Evolutionary conservation across 768 basidiomycete species (phyloP), one percentile per base, ranked within the genome.

Genomic region (Macrolepiota fuliginosa): DNA sequence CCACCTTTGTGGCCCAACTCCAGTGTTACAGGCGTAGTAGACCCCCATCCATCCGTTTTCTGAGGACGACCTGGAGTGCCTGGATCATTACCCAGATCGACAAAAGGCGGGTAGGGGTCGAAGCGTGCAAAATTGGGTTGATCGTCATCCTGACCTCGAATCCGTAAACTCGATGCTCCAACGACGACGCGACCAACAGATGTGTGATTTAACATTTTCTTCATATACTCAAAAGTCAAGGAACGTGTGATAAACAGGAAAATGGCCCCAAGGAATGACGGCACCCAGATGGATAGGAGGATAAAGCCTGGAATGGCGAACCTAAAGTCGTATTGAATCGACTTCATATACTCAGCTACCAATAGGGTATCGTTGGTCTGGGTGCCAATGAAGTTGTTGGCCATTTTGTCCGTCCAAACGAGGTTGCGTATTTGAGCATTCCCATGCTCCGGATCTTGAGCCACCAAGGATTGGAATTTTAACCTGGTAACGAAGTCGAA

Each of bases 391-490:
- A 57, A 13, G 24, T 37, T 49, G 15, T 58, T 58, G 47, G 35
- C 47, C 57, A 51, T 51, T 5, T 50, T 58, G 17, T 58, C 57
- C 13, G 36, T 58, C 57, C 49, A 58, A 3, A 58, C 37, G 11
- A 37, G 13, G 15, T 60, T 60, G 49, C 58, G 58, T 13, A 60
- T 60, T 2, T 46, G 58, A 11, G 58, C 58, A 11, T 60, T 53
- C 17, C 58, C 58, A n/a, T 22, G 3, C 17, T 40, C 29, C 2
- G 58, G 51, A 24, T 60, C 19, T 32, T 29, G 22, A 10, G n/a
- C n/a, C 19, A 46, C 58, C 19, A 60, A 29, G 1, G 25, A 29
- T 45, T 60, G 58, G 19, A 60, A 27, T n/a, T 46, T 60, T 12
- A 39, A 12, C 19, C 42, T 53, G 13, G 54, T 53, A 12, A 39